These are phyloP conservation scores for Penicillium cosmopolitanum DNA, from an alignment of 495 filamentous ascomycete genomes.

Conservation along the genomic window DNA sequence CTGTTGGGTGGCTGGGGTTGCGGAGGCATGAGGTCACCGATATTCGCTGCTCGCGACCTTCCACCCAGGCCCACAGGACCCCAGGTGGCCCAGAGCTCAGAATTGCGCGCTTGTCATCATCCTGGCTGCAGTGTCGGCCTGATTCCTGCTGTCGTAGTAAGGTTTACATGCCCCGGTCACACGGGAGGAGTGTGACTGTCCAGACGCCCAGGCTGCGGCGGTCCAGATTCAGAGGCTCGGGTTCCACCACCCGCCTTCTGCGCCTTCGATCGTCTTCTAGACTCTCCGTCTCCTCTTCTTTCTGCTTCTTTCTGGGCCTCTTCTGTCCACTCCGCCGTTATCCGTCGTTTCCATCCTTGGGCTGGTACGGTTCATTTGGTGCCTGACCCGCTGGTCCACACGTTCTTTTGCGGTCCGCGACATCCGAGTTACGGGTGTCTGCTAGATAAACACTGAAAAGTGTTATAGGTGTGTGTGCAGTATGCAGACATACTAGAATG, in stretches of 20 bases:
- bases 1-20: slow-evolving; percentile 1
- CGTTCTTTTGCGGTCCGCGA: slow-evolving; percentile 13
- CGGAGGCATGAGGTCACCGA: slow-evolving; percentile 6
- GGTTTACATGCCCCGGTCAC: slow-evolving; percentile 3
- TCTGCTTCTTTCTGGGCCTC: neutral
- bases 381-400: slow-evolving; percentile 11
- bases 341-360: slow-evolving; percentile 1
- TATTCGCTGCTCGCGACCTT: neutral
- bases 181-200: slow-evolving; percentile 1
- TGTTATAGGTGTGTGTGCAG: neutral
- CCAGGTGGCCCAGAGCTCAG: neutral
- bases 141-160: slow-evolving; percentile 8
- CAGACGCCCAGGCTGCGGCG: slow-evolving; percentile 2
- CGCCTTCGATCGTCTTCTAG: slow-evolving; percentile 8
- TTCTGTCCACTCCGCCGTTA: neutral
- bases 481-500: neutral
- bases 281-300: neutral
- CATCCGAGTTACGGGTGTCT: slow-evolving; percentile 11
- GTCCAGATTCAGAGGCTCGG: slow-evolving; percentile 8
- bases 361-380: slow-evolving; percentile 1
- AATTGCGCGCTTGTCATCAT: slow-evolving; percentile 1
- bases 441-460: neutral
- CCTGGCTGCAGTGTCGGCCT: slow-evolving; percentile 3
- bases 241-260: slow-evolving; percentile 8
- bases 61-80: neutral